Evolutionary conservation across 2,329 filamentous ascomycete species (phyloP).

Genomic region (Elsinoe ampelina): DNA sequence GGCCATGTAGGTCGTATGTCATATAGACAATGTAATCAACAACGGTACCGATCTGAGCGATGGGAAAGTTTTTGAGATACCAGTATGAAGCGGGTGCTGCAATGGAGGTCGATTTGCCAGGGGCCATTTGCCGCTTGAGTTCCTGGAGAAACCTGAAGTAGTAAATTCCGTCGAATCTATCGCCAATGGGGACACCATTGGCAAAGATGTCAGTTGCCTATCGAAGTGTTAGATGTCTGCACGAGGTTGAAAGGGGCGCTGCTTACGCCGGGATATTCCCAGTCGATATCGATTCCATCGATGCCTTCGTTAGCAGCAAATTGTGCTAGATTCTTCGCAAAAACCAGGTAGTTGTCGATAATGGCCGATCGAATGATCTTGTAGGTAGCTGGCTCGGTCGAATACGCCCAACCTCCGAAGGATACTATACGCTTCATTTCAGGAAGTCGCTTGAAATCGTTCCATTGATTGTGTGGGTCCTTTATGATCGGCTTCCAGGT

Average conservation of each 20-base stretch:
- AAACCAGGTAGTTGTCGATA: slow-evolving; percentile 37
- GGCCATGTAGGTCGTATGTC: slow-evolving; percentile 32
- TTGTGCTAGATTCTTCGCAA: slow-evolving; percentile 57
- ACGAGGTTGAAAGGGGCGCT: no score
- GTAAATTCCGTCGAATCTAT: neutral
- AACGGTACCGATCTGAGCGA: slow-evolving; percentile 19
- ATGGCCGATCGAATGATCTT: slow-evolving; percentile 33
- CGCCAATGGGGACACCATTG: slow-evolving; percentile 18
- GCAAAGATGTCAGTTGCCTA: slow-evolving; percentile 1
- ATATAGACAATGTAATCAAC: slow-evolving; percentile 28
- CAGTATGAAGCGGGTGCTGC: slow-evolving; percentile 25
- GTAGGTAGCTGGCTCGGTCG: slow-evolving; percentile 31
- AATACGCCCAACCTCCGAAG: slow-evolving; percentile 39
- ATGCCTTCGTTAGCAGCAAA: slow-evolving; percentile 18
- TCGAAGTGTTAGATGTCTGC: slow-evolving; percentile 25
- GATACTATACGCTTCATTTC: slow-evolving; percentile 32
- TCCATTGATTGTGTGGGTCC: neutral
- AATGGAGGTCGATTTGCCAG: slow-evolving; percentile 20
- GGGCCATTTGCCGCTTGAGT: slow-evolving; percentile 13
- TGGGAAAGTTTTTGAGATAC: slow-evolving; percentile 25
- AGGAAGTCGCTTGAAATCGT: neutral
- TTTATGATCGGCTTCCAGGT: neutral
- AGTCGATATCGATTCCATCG: slow-evolving; percentile 20
- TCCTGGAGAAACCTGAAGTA: slow-evolving; percentile 17
- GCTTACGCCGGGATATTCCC: slow-evolving; percentile 19